Percentiles rank a stretch among this genome's conserved stretches.
Conservation (phyloP, 1,284 basidiomycete genomes). For the Malassezia nana region DNA sequence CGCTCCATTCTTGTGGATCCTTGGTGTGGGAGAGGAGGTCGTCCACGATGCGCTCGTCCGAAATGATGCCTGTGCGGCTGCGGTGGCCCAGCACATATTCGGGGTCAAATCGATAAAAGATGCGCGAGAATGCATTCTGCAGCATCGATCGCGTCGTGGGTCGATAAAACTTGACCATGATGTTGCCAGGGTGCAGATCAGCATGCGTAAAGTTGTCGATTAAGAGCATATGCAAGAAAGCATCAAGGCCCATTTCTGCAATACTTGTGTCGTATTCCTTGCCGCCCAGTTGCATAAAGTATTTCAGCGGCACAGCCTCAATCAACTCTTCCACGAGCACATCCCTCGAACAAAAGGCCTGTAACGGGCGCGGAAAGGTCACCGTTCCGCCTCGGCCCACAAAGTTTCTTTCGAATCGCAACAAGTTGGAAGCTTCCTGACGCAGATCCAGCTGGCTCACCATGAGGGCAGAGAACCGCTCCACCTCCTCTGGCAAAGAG, state of each 20-base stretch:
- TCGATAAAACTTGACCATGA: slow-evolving; percentile 91
- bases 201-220: slow-evolving; percentile 97
- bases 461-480: slow-evolving; percentile 96
- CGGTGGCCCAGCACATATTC: slow-evolving; percentile 26
- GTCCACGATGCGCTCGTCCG: slow-evolving; percentile 56
- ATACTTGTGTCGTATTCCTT: slow-evolving; percentile 72
- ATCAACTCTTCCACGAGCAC: slow-evolving; percentile 86
- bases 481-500: slow-evolving; percentile 87
- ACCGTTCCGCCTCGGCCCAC: slow-evolving; percentile 62
- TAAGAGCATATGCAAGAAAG: slow-evolving; percentile 94
- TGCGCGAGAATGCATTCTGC: slow-evolving; percentile 27
- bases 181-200: slow-evolving; percentile 75
- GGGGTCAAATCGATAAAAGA: slow-evolving; percentile 40
- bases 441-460: slow-evolving; percentile 81
- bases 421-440: slow-evolving; percentile 78
- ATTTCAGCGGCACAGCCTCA: slow-evolving; percentile 80
- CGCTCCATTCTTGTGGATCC: slow-evolving; percentile 60
- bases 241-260: slow-evolving; percentile 85
- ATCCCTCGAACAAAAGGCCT: slow-evolving; percentile 65
- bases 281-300: slow-evolving; percentile 77
- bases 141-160: slow-evolving; percentile 52
- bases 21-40: slow-evolving; percentile 57
- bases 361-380: slow-evolving; percentile 78
- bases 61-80: slow-evolving; percentile 13
- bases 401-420: slow-evolving; percentile 79